Conservation (phyloP, 345 rosid species). For the Cardamine resedifolia region DNA sequence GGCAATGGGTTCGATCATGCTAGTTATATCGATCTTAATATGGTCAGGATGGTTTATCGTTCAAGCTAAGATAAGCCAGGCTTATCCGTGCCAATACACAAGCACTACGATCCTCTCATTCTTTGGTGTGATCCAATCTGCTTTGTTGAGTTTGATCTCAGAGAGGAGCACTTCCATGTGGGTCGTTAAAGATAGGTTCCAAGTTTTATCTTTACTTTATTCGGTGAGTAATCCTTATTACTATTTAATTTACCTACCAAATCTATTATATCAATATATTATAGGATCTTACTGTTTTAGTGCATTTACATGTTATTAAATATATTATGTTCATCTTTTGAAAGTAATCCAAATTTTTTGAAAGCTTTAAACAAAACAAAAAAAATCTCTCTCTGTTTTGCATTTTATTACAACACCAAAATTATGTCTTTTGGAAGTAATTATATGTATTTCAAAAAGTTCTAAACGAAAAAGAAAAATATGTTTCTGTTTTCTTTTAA, state of each 20-base stretch:
- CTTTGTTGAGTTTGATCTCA: slow-evolving; percentile 45
- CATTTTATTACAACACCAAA: too few relatives aligned
- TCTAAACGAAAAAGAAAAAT: too few relatives aligned
- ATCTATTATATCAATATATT: background rate
- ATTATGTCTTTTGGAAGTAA: too few relatives aligned
- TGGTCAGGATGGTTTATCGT: slow-evolving; percentile 67
- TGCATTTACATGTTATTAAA: background rate
- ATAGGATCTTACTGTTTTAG: background rate
- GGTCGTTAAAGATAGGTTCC: slow-evolving; percentile 51
- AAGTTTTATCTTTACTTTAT: slow-evolving; percentile 49
- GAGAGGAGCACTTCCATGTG: slow-evolving; percentile 47
- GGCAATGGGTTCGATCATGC: slow-evolving; percentile 51
- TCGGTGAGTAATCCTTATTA: slow-evolving; percentile 43
- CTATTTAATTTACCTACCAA: background rate
- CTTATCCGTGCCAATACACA: slow-evolving; percentile 60
- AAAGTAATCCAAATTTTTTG: background rate
- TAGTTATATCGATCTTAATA: slow-evolving; percentile 43
- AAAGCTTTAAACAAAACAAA: background rate
- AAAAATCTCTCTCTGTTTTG: background rate
- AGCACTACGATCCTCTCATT: slow-evolving; percentile 61
- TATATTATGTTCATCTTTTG: background rate
- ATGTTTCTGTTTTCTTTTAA: too few relatives aligned
- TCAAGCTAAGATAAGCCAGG: slow-evolving; percentile 48
- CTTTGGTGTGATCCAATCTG: slow-evolving; percentile 64
- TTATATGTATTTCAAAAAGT: too few relatives aligned